phyloP scores from a whole-genome alignment of 805 yeast species.

The Tetrapisispora phaffii region DNA sequence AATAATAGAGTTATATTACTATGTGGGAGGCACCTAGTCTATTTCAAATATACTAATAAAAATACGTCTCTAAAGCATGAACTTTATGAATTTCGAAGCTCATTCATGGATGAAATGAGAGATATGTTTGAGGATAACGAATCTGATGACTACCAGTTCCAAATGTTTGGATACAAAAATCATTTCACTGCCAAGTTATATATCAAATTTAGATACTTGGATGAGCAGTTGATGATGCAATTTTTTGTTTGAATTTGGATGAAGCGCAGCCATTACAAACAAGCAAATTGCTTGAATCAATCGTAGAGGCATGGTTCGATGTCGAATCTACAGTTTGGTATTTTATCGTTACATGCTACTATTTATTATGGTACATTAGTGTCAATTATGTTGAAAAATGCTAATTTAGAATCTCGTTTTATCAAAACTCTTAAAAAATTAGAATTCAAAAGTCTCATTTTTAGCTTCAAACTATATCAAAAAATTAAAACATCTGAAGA shows the following conservation, averaged over 20 bases:
- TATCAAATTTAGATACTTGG: background rate
- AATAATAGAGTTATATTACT: background rate
- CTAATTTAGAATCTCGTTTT: conserved; percentile 3
- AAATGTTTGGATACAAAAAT: conserved; percentile 3
- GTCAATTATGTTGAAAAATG: conserved; percentile 2
- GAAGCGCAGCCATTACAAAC: background rate
- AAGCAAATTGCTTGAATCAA: conserved; percentile 1
- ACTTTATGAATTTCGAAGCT: conserved; percentile 2
- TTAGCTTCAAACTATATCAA: conserved; percentile 4
- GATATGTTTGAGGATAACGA: background rate
- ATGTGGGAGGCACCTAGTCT: conserved; percentile 6
- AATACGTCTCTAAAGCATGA: background rate
- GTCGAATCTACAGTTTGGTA: conserved; percentile 2
- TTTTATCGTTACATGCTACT: conserved; percentile 5
- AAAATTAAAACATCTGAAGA: conserved; percentile 2
- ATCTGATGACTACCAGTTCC: background rate
- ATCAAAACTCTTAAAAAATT: background rate
- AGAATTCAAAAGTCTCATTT: conserved; percentile 4
- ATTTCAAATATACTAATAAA: conserved; percentile 3
- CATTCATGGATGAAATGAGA: background rate
- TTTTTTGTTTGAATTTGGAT: conserved; percentile 4
- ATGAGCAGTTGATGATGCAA: conserved; percentile 1
- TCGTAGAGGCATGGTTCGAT: conserved; percentile 7
- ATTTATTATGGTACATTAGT: conserved; percentile 5
- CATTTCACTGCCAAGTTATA: conserved; percentile 5